Conservation (phyloP, 148 eudicot species). For the Fallopia convolvulus region DNA sequence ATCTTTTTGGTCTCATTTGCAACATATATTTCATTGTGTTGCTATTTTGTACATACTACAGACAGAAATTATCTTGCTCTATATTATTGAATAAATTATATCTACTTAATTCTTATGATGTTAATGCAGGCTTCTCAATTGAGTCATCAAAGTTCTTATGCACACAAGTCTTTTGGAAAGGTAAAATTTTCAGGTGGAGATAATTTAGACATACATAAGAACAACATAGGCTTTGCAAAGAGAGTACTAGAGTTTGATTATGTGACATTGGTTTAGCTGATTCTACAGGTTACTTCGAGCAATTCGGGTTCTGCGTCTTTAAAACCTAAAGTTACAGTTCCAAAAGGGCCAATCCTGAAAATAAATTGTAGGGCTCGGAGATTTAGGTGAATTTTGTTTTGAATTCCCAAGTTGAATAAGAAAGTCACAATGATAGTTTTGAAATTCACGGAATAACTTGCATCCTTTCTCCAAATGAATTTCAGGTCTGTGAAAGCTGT, state of each 20-base stretch:
- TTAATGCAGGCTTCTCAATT: slow-evolving; percentile 10
- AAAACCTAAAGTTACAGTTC: slow-evolving; percentile 50
- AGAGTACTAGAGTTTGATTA: not conserved
- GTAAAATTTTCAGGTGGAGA: not conserved
- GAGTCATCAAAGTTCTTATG: slow-evolving; percentile 9
- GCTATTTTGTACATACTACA: not conserved
- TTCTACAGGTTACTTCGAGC: not conserved
- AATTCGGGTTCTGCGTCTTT: slow-evolving; percentile 20
- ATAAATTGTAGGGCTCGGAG: slow-evolving; percentile 64
- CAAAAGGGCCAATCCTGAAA: slow-evolving; percentile 63
- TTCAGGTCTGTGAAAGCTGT: slow-evolving; percentile 1
- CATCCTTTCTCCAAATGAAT: not conserved
- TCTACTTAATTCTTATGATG: not conserved
- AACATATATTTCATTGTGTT: not conserved
- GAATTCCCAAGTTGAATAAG: not conserved
- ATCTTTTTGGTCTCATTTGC: not conserved
- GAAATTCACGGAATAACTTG: not conserved
- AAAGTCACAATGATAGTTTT: not conserved
- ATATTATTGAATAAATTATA: not conserved
- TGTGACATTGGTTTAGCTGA: not conserved
- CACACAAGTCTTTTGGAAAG: slow-evolving; percentile 11
- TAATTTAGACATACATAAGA: not conserved
- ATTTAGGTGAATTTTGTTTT: slow-evolving; percentile 31
- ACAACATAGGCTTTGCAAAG: not conserved
- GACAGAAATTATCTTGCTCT: not conserved